A percentile compares a stretch with the other conserved stretches of the same genome.
Evolutionary conservation across 106 monocot species (phyloP).

Genomic region (Phalaenopsis aphrodite): DNA sequence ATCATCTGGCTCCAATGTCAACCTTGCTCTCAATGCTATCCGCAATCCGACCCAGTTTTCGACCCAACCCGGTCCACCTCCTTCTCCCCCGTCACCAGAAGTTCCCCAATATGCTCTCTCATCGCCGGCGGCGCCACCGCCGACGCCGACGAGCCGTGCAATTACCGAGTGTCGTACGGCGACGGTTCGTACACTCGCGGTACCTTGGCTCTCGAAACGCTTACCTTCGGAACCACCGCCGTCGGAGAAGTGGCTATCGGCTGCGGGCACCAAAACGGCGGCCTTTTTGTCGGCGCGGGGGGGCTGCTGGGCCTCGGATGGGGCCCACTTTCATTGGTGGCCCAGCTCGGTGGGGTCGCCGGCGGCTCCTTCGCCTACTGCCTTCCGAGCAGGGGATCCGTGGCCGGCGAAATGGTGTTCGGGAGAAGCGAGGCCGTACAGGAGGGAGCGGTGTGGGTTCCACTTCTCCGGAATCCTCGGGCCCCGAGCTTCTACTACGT

Average conservation of each 20-base stretch:
- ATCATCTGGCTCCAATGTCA: conserved; percentile 71
- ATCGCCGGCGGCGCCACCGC: conserved; percentile 12
- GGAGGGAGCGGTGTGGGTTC: conserved; percentile 68
- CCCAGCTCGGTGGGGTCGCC: conserved; percentile 59
- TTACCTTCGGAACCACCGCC: conserved; percentile 40
- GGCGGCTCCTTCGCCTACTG: conserved; percentile 80
- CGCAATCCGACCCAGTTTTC: conserved; percentile 64
- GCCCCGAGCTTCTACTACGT: conserved; percentile 80
- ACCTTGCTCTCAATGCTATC: conserved; percentile 63
- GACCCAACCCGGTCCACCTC: conserved; percentile 62
- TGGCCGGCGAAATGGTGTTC: conserved; percentile 45
- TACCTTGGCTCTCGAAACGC: conserved; percentile 56
- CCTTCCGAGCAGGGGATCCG: conserved; percentile 39
- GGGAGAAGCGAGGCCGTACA: conserved; percentile 52
- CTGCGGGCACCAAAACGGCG: conserved; percentile 74
- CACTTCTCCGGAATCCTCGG: conserved; percentile 48
- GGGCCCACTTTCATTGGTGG: conserved; percentile 65
- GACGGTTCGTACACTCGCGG: conserved; percentile 79
- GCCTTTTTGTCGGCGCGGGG: conserved; percentile 60
- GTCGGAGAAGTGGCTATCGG: conserved; percentile 61
- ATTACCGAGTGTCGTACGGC: conserved; percentile 67
- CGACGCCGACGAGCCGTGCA: conserved; percentile 33
- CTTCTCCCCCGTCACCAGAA: conserved; percentile 46
- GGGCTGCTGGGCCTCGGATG: conserved; percentile 70
- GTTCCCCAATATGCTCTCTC: conserved; percentile 41